A percentile compares a stretch with the other conserved stretches of the same genome.
Conservation (phyloP, 1,284 basidiomycete species). For the Pseudozyma tsukubaensis region DNA sequence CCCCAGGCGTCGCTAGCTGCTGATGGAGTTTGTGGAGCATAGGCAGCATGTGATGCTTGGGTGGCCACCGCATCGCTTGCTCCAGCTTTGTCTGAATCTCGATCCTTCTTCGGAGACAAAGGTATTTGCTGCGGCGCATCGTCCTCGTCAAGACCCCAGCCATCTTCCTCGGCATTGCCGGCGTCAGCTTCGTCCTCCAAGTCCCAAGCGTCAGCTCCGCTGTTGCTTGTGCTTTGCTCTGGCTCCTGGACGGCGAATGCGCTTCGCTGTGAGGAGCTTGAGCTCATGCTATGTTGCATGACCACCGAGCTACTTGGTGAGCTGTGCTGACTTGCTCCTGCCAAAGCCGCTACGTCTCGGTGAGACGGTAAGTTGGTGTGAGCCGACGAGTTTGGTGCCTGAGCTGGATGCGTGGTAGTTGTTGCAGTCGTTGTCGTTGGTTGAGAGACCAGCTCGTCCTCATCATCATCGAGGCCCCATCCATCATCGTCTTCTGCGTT, state of each 20-base stretch:
- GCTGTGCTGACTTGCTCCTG: constrained; percentile 11
- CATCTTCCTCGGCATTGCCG: constrained; percentile 29
- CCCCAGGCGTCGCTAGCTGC: constrained; percentile 38
- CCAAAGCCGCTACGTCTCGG: constrained; percentile 16
- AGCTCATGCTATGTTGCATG: constrained; percentile 35
- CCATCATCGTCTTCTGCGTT: constrained; percentile 48
- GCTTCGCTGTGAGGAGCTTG: constrained; percentile 35
- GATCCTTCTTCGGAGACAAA: background rate
- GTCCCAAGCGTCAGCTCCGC: constrained; percentile 55
- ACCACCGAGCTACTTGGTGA: constrained; percentile 26
- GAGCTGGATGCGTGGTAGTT: background rate
- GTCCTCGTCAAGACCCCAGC: constrained; percentile 38
- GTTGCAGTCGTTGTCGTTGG: background rate
- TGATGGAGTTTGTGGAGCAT: background rate
- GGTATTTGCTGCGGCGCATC: constrained; percentile 2
- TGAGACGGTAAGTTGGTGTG: constrained; percentile 9
- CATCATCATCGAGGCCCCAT: constrained; percentile 59
- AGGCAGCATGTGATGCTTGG: background rate
- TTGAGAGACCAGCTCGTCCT: constrained; percentile 5
- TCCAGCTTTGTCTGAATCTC: background rate
- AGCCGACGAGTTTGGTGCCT: background rate
- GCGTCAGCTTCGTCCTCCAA: constrained; percentile 42
- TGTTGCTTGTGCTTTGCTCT: constrained; percentile 1
- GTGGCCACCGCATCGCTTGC: background rate
- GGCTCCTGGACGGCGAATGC: constrained; percentile 25